Percentiles rank a stretch among this genome's conserved stretches.
phyloP scores from a whole-genome alignment of 2,329 filamentous ascomycete genomes.

The Arthrobotrys iridis region DNA sequence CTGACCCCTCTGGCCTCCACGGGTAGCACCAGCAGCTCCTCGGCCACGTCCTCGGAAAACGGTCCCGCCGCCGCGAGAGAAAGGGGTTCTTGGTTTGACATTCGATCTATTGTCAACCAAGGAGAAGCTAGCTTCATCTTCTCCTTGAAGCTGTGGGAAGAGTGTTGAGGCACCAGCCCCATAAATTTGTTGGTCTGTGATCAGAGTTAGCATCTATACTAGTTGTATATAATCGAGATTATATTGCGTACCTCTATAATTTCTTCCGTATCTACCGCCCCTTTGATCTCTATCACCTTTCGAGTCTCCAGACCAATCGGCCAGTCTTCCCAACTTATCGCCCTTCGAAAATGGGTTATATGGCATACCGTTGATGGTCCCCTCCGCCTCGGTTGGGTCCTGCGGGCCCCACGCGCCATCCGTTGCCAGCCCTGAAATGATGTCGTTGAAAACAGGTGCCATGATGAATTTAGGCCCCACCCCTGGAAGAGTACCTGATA shows the following conservation, averaged over 20 bases:
- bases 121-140: conserved; percentile 97
- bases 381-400: conserved; percentile 74
- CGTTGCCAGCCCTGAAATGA: conserved; percentile 33
- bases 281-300: conserved; percentile 70
- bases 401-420: conserved; percentile 79
- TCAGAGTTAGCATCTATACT: conserved; percentile 5
- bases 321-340: conserved; percentile 98
- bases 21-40: conserved; percentile 77
- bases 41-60: conserved; percentile 86
- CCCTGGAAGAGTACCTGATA: neutral
- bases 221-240: neutral
- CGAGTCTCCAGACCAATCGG: conserved; percentile 88
- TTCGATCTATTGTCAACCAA: conserved; percentile 95
- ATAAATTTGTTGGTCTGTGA: conserved; percentile 91
- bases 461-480: conserved; percentile 1
- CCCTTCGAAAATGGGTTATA: conserved; percentile 99
- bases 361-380: conserved; percentile 90
- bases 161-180: conserved; percentile 85
- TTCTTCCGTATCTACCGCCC: conserved; percentile 87
- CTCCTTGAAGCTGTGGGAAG: conserved; percentile 89
- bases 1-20: conserved; percentile 72
- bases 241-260: conserved; percentile 78
- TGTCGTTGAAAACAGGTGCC: conserved; percentile 46
- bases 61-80: conserved; percentile 84
- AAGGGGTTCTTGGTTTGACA: conserved; percentile 77